Evolutionary conservation across 1,139 yeast genomes (phyloP).

Genomic region (Nakaseomyces sp.): DNA sequence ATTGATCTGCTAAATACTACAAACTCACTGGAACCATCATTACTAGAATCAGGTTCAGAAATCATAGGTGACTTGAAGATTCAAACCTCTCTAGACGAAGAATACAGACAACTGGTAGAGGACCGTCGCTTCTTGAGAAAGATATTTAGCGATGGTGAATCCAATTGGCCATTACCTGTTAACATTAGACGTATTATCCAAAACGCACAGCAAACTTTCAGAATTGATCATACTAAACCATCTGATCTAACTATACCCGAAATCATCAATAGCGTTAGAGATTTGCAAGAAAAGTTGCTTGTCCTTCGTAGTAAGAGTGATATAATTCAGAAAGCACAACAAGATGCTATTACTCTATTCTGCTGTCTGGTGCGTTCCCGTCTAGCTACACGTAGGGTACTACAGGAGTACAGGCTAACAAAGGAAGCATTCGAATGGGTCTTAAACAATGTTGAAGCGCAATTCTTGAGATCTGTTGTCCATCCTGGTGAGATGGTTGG

Average conservation of each 20-base stretch:
- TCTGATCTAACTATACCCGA: constrained; percentile 83
- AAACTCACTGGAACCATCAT: constrained; percentile 55
- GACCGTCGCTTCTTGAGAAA: constrained; percentile 79
- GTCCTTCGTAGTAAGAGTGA: constrained; percentile 80
- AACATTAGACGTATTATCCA: constrained; percentile 94
- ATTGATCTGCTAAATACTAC: constrained; percentile 75
- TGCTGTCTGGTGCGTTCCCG: constrained; percentile 89
- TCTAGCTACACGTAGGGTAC: constrained; percentile 79
- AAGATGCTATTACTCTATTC: constrained; percentile 82
- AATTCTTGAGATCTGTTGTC: constrained; percentile 85
- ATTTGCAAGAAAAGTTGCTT: constrained; percentile 54
- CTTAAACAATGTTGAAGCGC: constrained; percentile 84
- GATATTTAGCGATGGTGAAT: constrained; percentile 88
- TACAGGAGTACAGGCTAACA: constrained; percentile 82
- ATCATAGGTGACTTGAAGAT: constrained; percentile 82
- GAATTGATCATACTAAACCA: constrained; percentile 81
- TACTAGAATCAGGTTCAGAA: constrained; percentile 83
- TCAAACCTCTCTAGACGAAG: constrained; percentile 75
- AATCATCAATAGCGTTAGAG: constrained; percentile 64
- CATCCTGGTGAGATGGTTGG: constrained; percentile 99
- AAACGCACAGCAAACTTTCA: constrained; percentile 96
- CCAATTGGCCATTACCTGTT: constrained; percentile 95
- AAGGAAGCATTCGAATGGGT: constrained; percentile 93
- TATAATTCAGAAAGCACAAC: constrained; percentile 77
- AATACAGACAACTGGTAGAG: constrained; percentile 61